Conservation (phyloP, 495 filamentous ascomycete species). For the Cladorrhinum samala region DNA sequence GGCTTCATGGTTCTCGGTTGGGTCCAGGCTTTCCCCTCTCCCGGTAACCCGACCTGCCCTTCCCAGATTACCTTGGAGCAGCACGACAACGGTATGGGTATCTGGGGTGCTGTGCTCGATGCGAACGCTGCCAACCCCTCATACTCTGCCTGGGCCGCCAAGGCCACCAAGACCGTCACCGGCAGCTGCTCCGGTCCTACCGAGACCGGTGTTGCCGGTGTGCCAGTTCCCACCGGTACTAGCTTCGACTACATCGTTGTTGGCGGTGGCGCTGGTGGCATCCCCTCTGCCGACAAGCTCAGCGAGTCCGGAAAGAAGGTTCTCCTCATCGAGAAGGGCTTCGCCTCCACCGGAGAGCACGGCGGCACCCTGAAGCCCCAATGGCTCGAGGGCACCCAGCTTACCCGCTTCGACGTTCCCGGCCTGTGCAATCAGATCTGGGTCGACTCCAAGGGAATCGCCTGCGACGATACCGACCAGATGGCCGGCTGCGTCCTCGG, state of each 20-base stretch:
- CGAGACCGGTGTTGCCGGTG: conserved; percentile 17
- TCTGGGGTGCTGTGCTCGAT: conserved; percentile 37
- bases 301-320: conserved; percentile 58
- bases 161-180: conserved; percentile 36
- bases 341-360: conserved; percentile 52
- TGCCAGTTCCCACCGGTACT: conserved; percentile 40
- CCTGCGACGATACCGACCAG: conserved; percentile 62
- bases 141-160: conserved; percentile 46
- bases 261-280: conserved; percentile 59
- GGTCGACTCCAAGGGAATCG: conserved; percentile 54
- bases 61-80: conserved; percentile 26
- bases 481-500: conserved; percentile 76
- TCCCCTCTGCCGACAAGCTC: conserved; percentile 59
- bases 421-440: conserved; percentile 70
- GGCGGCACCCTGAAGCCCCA: conserved; percentile 54
- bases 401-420: conserved; percentile 76
- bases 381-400: conserved; percentile 58
- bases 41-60: conserved; percentile 30
- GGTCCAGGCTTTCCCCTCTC: conserved; percentile 28
- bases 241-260: conserved; percentile 65
- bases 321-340: conserved; percentile 61
- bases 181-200: conserved; percentile 29
- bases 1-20: conserved; percentile 27
- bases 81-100: conserved; percentile 37
- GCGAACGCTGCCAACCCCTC: conserved; percentile 40